A percentile compares a stretch with the other conserved stretches of the same genome.
These are phyloP conservation scores for Phenoliferia sp. DNA, from an alignment of 1,284 basidiomycete genomes.

Conservation along the genomic window DNA sequence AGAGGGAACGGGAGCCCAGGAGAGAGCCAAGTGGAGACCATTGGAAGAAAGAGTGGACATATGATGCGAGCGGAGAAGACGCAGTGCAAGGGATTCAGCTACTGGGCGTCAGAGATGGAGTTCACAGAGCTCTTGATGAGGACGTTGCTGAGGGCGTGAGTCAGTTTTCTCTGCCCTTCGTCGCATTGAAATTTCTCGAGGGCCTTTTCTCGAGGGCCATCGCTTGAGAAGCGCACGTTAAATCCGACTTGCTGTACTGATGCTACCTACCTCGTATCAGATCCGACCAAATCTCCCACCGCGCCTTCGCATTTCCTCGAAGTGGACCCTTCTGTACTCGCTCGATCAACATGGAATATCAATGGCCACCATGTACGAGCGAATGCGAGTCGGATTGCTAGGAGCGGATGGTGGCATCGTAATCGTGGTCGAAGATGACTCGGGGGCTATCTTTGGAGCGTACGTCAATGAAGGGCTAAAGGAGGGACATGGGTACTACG, in stretches of 20 bases:
- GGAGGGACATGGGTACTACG: conserved; percentile 56
- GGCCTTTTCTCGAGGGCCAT: neutral
- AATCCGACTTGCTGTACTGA: too few relatives aligned
- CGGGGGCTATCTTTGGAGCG: conserved; percentile 66
- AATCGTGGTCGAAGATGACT: conserved; percentile 57
- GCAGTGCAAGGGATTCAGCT: conserved; percentile 24
- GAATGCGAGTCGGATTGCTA: conserved; percentile 46
- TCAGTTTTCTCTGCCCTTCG: neutral
- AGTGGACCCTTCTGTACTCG: conserved; percentile 88
- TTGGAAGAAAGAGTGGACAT: conserved; percentile 10
- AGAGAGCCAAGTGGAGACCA: conserved; percentile 1
- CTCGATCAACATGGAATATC: conserved; percentile 94
- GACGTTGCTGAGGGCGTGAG: conserved; percentile 27
- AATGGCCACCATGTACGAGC: conserved; percentile 74
- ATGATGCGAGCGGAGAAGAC: conserved; percentile 2
- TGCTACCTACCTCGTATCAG: neutral
- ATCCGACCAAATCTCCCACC: conserved; percentile 60
- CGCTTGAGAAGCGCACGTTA: too few relatives aligned
- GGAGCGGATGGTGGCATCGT: conserved; percentile 48
- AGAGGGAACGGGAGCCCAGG: neutral
- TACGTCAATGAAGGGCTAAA: conserved; percentile 71
- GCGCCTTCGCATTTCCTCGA: conserved; percentile 65
- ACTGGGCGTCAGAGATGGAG: conserved; percentile 11
- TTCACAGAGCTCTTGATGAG: conserved; percentile 16
- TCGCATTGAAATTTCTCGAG: neutral